These are phyloP conservation scores for Endoconidiophora laricicola DNA, from an alignment of 2,329 filamentous ascomycete genomes.

Conservation along the genomic window DNA sequence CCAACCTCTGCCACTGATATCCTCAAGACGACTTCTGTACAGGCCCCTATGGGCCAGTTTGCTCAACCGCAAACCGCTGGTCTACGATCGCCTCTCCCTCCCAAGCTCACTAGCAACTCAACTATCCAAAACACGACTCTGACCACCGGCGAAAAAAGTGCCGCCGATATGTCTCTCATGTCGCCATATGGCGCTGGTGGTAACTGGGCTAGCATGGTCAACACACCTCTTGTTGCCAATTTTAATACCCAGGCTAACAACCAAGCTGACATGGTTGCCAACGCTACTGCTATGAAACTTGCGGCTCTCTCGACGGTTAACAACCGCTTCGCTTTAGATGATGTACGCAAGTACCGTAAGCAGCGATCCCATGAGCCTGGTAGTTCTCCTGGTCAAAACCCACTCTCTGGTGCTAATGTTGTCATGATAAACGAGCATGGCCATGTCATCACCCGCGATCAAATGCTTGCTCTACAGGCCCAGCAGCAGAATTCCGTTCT, in stretches of 20 bases:
- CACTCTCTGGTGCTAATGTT: conserved; percentile 49
- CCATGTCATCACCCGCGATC: conserved; percentile 70
- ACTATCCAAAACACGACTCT: conserved; percentile 60
- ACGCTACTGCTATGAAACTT: conserved; percentile 97
- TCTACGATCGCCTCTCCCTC: conserved; percentile 63
- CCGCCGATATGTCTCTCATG: conserved; percentile 60
- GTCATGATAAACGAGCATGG: conserved; percentile 93
- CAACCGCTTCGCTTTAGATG: conserved; percentile 91
- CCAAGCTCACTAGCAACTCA: conserved; percentile 43
- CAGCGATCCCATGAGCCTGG: conserved; percentile 62
- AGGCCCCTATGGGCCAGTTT: conserved; percentile 87
- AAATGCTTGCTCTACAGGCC: conserved; percentile 65
- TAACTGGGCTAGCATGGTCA: conserved; percentile 97
- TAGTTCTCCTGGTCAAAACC: conserved; percentile 36
- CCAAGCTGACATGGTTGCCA: conserved; percentile 95
- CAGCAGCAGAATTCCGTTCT: conserved; percentile 42
- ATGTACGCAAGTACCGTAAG: conserved; percentile 89
- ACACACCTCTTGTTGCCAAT: conserved; percentile 84
- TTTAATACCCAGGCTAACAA: conserved; percentile 43
- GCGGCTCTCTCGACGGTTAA: conserved; percentile 94
- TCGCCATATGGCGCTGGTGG: conserved; percentile 68
- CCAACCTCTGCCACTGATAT: conserved; percentile 29
- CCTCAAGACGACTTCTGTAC: conserved; percentile 59
- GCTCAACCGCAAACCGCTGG: conserved; percentile 60
- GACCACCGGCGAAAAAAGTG: conserved; percentile 40